Conservation (phyloP, 1,284 basidiomycete species). For the Ustilago esculenta region DNA sequence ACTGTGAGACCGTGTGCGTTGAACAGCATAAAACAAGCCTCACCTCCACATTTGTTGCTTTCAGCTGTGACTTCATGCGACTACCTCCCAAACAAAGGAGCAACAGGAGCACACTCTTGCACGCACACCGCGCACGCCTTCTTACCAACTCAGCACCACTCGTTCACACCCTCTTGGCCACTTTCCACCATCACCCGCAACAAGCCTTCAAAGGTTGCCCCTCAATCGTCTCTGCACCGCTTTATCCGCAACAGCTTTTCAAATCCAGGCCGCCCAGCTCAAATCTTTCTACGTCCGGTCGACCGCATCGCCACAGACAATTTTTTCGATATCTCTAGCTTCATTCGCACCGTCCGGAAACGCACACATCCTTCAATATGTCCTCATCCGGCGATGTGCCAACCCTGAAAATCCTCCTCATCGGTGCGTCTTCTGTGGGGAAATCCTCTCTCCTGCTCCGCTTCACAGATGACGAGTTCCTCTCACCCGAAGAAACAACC, state of each 20-base stretch:
- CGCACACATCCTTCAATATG: conserved; percentile 4
- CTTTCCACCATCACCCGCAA: conserved; percentile 1
- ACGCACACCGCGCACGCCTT: background rate
- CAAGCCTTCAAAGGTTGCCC: too few species aligned
- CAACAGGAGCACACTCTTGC: conserved; percentile 3
- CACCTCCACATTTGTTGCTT: conserved; percentile 27
- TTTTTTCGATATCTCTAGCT: too few species aligned
- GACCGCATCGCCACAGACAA: too few species aligned
- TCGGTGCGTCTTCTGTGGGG: conserved; percentile 88
- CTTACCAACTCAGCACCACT: conserved; percentile 3
- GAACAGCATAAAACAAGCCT: background rate
- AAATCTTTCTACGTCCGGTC: too few species aligned
- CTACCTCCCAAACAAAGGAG: conserved; percentile 2
- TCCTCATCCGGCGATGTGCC: conserved; percentile 50
- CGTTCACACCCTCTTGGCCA: background rate
- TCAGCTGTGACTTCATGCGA: conserved; percentile 17
- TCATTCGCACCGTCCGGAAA: background rate
- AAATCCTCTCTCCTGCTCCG: conserved; percentile 84
- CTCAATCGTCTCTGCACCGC: too few species aligned
- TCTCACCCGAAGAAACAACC: conserved; percentile 90
- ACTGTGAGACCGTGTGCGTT: conserved; percentile 4
- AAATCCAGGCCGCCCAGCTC: too few species aligned
- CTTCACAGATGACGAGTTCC: conserved; percentile 95
- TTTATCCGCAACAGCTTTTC: too few species aligned
- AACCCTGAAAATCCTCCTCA: conserved; percentile 71